Base-by-base conservation (phyloP, 1,139 yeast species). In the Blastobotrys proliferans region DNA sequence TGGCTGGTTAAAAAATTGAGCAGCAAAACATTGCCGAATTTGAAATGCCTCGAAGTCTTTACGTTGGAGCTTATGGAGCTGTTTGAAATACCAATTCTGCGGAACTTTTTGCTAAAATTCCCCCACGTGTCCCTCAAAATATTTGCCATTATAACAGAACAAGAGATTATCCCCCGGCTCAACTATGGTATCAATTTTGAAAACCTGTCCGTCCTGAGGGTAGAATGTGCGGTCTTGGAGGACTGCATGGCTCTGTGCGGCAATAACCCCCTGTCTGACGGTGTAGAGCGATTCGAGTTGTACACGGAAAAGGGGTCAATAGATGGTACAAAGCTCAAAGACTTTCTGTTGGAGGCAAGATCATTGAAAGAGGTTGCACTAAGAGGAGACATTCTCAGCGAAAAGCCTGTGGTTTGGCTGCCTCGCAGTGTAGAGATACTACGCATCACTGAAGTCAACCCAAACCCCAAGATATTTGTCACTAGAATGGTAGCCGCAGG, bases 341-440 rank as follows among this genome's bases (percentile, higher is more conserved):
- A 28, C 9, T 40, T 28, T 14, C 16, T 40, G 19, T 22, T 22
- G 14, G 35, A 35, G 11, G n/a, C 34, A n/a, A 19, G 26, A 17
- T 11, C 11, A 4, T 14, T 38, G 32, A 27, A 27, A 18, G 13
- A 20, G 28, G 17, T 39, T 8, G 11, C 31, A 9, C 4, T 39
- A 8, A 18, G 33, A 13, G 43, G 38, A 3, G 38, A 39, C 27
- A 34, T 29, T 9, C 21, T 11, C 19, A 30, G 18, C 24, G 30
- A 27, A 4, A n/a, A 4, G 6, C 29, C 14, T 26, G 16, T 4
- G 16, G 32, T 33, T 8, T 39, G 43, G 43, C 21, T 39, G 10
- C 43, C 43, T 11, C 22, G 37, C 17, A 33, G 33, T 20, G 28
- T 39, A 21, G 43, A 39, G 28, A 16, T 9, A 10, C 34, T 39